phyloP scores from a whole-genome alignment of 1,284 basidiomycete species.

The Ceratobasidium papillatum region DNA sequence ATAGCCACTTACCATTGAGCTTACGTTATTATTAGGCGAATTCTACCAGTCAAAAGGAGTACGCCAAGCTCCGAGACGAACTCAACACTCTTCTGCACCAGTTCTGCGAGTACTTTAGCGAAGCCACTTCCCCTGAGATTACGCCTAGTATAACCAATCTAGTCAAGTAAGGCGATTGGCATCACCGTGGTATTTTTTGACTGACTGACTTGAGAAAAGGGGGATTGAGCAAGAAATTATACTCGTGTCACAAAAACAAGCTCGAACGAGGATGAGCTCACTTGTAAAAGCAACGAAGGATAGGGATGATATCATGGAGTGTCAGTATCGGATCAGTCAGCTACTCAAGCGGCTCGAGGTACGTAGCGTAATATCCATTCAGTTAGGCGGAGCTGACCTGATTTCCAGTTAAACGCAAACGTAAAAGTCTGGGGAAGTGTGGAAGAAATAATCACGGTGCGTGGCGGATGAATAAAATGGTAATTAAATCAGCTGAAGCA shows the following conservation, averaged over 20 bases:
- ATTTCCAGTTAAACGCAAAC: background rate
- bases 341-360: background rate
- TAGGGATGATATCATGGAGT: background rate
- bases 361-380: background rate
- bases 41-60: too few relatives aligned
- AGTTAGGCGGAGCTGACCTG: background rate
- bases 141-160: background rate
- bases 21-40: too few relatives aligned
- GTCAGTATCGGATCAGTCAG: background rate
- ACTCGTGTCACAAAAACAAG: background rate
- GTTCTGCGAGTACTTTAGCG: background rate
- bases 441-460: background rate
- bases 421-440: background rate
- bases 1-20: too few relatives aligned
- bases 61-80: background rate
- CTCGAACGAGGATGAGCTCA: too few relatives aligned
- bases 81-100: background rate
- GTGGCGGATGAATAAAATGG: background rate
- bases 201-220: background rate
- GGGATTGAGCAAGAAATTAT: background rate
- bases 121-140: background rate
- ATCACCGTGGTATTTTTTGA: background rate
- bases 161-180: background rate
- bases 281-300: background rate
- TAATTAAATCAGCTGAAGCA: too few relatives aligned